Conservation (phyloP, 768 basidiomycete species). For the Psilocybe cyanescens region DNA sequence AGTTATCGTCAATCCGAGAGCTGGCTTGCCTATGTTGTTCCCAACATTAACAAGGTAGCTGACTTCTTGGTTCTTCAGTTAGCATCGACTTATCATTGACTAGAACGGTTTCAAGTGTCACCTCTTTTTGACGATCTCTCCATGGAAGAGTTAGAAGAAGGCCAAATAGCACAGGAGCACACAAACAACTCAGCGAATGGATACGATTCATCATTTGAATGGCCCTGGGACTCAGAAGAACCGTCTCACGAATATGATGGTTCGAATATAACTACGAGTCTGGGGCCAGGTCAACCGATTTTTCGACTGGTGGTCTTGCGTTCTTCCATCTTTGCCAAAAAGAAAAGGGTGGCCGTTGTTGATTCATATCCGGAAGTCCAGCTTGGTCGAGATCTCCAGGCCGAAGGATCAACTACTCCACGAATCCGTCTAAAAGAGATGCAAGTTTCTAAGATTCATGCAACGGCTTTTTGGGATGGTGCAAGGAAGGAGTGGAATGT, state of each 20-base stretch:
- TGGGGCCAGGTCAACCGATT: conserved; percentile 29
- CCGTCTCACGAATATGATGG: conserved; percentile 2
- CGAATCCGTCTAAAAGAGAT: conserved; percentile 82
- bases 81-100: background rate
- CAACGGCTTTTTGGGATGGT: conserved; percentile 73
- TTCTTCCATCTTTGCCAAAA: conserved; percentile 65
- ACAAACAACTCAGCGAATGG: conserved; percentile 17
- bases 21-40: conserved; percentile 5
- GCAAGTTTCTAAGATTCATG: conserved; percentile 82
- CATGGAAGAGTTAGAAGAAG: conserved; percentile 24
- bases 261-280: conserved; percentile 11
- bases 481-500: conserved; percentile 64
- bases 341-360: conserved; percentile 42
- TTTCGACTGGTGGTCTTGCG: conserved; percentile 57
- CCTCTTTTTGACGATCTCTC: background rate
- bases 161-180: conserved; percentile 16
- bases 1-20: background rate
- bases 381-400: conserved; percentile 71
- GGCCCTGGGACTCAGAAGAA: conserved; percentile 51
- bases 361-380: conserved; percentile 66
- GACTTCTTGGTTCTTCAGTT: background rate
- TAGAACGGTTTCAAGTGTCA: conserved; percentile 1
- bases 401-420: conserved; percentile 54
- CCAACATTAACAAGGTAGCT: conserved; percentile 1
- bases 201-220: conserved; percentile 63